phyloP scores from a whole-genome alignment of 2,329 filamentous ascomycete species.

The Paecilomyces variotii region DNA sequence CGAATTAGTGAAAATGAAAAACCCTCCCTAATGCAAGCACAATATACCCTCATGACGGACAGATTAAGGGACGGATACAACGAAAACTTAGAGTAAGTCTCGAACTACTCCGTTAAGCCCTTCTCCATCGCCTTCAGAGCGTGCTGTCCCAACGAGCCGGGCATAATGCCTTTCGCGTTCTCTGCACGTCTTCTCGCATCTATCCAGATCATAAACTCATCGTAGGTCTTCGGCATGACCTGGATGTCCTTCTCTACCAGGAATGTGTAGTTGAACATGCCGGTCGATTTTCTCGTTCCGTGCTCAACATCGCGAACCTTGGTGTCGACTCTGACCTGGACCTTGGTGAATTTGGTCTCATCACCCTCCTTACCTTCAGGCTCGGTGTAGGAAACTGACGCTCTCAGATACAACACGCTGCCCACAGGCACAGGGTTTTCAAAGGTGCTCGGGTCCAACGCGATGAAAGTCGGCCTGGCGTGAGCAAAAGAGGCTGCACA shows the following conservation, averaged over 20 bases:
- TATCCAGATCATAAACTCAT: slow-evolving; percentile 58
- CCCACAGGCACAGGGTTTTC: slow-evolving; percentile 68
- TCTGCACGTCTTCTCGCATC: slow-evolving; percentile 51
- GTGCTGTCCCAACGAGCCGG: slow-evolving; percentile 23
- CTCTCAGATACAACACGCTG: slow-evolving; percentile 65
- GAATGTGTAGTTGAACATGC: slow-evolving; percentile 71
- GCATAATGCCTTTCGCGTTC: slow-evolving; percentile 41
- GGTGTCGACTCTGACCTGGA: slow-evolving; percentile 64
- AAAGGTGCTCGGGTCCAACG: slow-evolving; percentile 65
- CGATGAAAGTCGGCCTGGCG: slow-evolving; percentile 61
- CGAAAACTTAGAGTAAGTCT: not conserved
- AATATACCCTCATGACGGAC: not conserved
- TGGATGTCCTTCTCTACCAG: slow-evolving; percentile 56
- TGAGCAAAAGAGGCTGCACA: slow-evolving; percentile 65
- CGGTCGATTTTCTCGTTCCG: slow-evolving; percentile 58
- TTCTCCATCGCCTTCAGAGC: slow-evolving; percentile 26
- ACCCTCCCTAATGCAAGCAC: not conserved
- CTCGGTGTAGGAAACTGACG: slow-evolving; percentile 65
- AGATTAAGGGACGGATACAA: not conserved
- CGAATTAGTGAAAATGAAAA: not conserved
- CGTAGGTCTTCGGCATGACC: slow-evolving; percentile 57
- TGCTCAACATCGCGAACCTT: slow-evolving; percentile 67
- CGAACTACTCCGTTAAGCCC: slow-evolving; percentile 30
- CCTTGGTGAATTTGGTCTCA: slow-evolving; percentile 48
- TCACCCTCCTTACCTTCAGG: slow-evolving; percentile 41